A percentile compares a stretch with the other conserved stretches of the same genome.
These are phyloP conservation scores for Talaromyces trachyspermus DNA, from an alignment of 495 filamentous ascomycete genomes.

Conservation along the genomic window DNA sequence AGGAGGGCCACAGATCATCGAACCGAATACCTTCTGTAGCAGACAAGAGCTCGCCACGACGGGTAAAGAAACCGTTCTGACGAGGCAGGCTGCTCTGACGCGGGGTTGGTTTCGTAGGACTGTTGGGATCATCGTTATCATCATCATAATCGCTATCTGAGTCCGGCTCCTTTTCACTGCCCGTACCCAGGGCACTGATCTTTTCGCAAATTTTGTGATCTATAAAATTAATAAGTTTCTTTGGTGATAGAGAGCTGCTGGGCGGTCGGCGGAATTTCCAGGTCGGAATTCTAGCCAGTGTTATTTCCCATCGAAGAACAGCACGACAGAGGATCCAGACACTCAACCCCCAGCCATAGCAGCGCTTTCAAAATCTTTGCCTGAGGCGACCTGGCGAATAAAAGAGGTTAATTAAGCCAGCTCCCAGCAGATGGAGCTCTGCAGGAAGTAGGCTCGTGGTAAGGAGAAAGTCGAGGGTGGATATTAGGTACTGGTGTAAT, in stretches of 20 bases:
- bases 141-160: conserved; percentile 48
- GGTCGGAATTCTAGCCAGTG: conserved; percentile 77
- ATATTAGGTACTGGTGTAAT: conserved; percentile 74
- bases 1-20: conserved; percentile 18
- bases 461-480: conserved; percentile 67
- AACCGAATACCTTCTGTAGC: conserved; percentile 16
- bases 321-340: conserved; percentile 65
- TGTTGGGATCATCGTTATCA: conserved; percentile 23
- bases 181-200: conserved; percentile 28
- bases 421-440: conserved; percentile 80
- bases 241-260: conserved; percentile 35
- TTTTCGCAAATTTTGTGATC: conserved; percentile 41
- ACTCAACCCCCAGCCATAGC: conserved; percentile 78
- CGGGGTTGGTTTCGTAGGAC: conserved; percentile 14
- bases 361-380: conserved; percentile 71
- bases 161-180: conserved; percentile 30
- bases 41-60: conserved; percentile 6
- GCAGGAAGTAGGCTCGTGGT: conserved; percentile 79
- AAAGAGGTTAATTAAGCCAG: conserved; percentile 68
- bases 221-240: conserved; percentile 43
- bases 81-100: conserved; percentile 20
- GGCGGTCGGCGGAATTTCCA: conserved; percentile 73
- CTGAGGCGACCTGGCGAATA: conserved; percentile 77
- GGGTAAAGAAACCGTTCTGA: conserved; percentile 8
- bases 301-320: conserved; percentile 78